Conservation (phyloP, 2,329 filamentous ascomycete genomes). For the Colletotrichum coccodes region DNA sequence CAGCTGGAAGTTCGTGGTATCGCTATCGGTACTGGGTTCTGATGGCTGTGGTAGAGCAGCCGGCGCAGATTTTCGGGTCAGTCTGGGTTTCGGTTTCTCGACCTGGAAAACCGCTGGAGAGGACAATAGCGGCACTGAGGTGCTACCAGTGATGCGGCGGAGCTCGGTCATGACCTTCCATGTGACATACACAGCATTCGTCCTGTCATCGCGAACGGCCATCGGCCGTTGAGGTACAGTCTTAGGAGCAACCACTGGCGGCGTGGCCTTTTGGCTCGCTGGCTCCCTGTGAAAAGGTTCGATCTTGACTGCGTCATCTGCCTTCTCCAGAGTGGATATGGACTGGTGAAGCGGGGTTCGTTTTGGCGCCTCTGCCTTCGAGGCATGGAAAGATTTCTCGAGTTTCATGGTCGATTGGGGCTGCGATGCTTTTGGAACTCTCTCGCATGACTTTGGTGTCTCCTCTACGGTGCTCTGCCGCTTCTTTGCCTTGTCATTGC, state of each 20-base stretch:
- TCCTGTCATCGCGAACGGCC: slow-evolving; percentile 57
- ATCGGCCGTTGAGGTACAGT: slow-evolving; percentile 48
- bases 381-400: not conserved
- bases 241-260: not conserved
- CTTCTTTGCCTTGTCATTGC: slow-evolving; percentile 24
- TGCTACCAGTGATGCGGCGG: slow-evolving; percentile 45
- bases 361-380: not conserved
- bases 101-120: not conserved
- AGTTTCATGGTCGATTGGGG: not conserved
- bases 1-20: not conserved
- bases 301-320: not conserved
- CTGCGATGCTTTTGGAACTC: not conserved
- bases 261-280: not conserved
- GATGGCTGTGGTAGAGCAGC: slow-evolving; percentile 39
- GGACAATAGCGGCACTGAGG: not conserved
- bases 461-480: slow-evolving; percentile 27
- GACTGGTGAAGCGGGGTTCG: not conserved
- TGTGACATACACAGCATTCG: slow-evolving; percentile 55
- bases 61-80: slow-evolving; percentile 52
- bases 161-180: slow-evolving; percentile 54
- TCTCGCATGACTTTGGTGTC: slow-evolving; percentile 19
- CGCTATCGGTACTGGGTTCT: not conserved
- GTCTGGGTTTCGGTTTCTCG: slow-evolving; percentile 40
- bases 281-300: not conserved
- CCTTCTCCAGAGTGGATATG: not conserved